Percentiles rank a stretch among this genome's conserved stretches.
These are phyloP conservation scores for Lignosus rhinocerotis DNA, from an alignment of 1,284 basidiomycete species.

Conservation along the genomic window DNA sequence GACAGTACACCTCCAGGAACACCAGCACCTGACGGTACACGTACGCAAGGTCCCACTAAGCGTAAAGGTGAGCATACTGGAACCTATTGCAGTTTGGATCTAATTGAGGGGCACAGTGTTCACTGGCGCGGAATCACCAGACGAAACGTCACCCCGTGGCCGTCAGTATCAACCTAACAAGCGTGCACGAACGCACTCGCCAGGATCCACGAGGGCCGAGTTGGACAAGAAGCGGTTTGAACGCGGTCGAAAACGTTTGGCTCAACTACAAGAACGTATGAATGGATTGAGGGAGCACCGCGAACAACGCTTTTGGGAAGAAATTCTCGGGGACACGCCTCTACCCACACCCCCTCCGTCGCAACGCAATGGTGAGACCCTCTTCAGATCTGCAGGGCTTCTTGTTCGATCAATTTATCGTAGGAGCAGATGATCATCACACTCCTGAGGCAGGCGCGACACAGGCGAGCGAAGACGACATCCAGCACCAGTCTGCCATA, in stretches of 20 bases:
- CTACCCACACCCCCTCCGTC: constrained; percentile 11
- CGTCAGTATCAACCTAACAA: constrained; percentile 11
- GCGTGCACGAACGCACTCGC: constrained; percentile 25
- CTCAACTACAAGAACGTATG: constrained; percentile 26
- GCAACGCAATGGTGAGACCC: constrained; percentile 6
- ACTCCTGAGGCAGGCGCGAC: constrained; percentile 10
- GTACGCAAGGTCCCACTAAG: constrained; percentile 14
- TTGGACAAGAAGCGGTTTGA: constrained; percentile 41
- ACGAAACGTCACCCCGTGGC: neutral
- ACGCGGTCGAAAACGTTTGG: constrained; percentile 32
- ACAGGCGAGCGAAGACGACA: constrained; percentile 34
- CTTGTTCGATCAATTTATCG: neutral
- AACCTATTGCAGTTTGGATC: neutral
- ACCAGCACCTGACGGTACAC: neutral
- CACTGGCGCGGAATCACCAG: neutral
- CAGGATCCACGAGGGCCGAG: constrained; percentile 40
- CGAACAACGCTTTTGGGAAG: constrained; percentile 41
- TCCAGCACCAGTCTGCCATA: constrained; percentile 45
- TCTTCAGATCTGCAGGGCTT: neutral
- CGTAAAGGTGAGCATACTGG: constrained; percentile 20
- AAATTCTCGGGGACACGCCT: constrained; percentile 31
- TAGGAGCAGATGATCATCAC: neutral
- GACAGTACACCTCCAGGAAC: constrained; percentile 14
- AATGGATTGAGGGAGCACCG: constrained; percentile 40
- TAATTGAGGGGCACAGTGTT: neutral